Conservation (phyloP, 345 rosid species). For the Angophora floribunda region DNA sequence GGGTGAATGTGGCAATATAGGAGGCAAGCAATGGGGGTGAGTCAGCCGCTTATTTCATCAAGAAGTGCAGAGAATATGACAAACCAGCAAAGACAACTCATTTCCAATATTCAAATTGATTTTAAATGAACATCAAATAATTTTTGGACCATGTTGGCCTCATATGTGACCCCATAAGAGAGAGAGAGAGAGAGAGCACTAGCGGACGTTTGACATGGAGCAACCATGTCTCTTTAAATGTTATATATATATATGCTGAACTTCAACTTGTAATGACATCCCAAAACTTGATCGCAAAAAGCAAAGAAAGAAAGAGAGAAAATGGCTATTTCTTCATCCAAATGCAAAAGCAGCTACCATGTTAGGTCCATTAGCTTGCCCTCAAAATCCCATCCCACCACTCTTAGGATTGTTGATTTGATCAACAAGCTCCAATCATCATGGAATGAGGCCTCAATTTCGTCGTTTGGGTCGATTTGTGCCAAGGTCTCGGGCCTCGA, state of each 20-base stretch:
- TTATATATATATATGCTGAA: not conserved
- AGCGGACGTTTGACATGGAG: not conserved
- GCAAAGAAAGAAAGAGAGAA: not conserved
- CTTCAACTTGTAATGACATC: not conserved
- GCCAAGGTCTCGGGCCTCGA: conserved; percentile 25
- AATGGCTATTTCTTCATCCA: conserved; percentile 14
- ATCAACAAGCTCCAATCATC: conserved; percentile 26
- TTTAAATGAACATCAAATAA: not conserved
- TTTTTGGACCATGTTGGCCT: not conserved
- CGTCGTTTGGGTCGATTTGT: conserved; percentile 18
- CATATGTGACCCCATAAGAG: not conserved
- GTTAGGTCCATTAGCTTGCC: conserved; percentile 61
- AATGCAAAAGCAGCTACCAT: not conserved
- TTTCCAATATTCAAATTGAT: not conserved
- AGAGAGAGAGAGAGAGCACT: not conserved
- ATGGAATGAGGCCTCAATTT: conserved; percentile 8
- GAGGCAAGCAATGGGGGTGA: not conserved
- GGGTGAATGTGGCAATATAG: not conserved
- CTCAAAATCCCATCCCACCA: conserved; percentile 58
- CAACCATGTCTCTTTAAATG: not conserved
- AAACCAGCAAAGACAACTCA: not conserved
- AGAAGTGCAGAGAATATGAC: not conserved
- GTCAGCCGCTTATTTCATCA: not conserved
- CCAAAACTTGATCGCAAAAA: not conserved
- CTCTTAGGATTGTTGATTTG: conserved; percentile 27